These are phyloP conservation scores for Chaetomium cochliodes DNA, from an alignment of 495 filamentous ascomycete species.

Conservation along the genomic window DNA sequence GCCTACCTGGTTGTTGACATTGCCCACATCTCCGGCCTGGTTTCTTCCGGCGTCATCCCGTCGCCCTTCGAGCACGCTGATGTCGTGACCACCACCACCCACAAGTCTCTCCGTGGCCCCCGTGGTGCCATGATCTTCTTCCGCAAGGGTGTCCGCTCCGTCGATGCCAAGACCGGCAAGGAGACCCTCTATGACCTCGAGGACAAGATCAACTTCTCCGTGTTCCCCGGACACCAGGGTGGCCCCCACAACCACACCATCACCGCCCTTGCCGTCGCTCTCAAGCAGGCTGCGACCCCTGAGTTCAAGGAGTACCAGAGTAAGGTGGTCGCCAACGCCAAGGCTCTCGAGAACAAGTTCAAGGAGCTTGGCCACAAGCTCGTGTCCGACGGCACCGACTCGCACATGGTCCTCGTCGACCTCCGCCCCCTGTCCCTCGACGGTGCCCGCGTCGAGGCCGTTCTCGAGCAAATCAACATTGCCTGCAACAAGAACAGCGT, in stretches of 20 bases:
- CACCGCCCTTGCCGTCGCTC: slow-evolving; percentile 92
- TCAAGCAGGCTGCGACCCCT: slow-evolving; percentile 88
- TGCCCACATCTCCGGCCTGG: slow-evolving; percentile 97
- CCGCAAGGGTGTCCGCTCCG: slow-evolving; percentile 88
- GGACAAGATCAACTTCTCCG: slow-evolving; percentile 95
- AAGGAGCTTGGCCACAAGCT: slow-evolving; percentile 85
- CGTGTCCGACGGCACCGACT: slow-evolving; percentile 94
- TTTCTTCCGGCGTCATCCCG: slow-evolving; percentile 90
- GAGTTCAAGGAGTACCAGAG: slow-evolving; percentile 97
- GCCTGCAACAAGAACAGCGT: slow-evolving; percentile 99
- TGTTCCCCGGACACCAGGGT: slow-evolving; percentile 99
- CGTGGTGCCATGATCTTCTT: slow-evolving; percentile 99
- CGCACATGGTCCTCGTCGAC: slow-evolving; percentile 96
- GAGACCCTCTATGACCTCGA: slow-evolving; percentile 91
- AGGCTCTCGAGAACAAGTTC: slow-evolving; percentile 78
- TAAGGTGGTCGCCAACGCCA: slow-evolving; percentile 89
- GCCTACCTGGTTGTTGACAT: slow-evolving; percentile 97
- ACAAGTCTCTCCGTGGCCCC: slow-evolving; percentile 98
- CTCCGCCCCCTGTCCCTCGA: slow-evolving; percentile 76
- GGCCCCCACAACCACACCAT: slow-evolving; percentile 99
- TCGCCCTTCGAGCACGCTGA: slow-evolving; percentile 93
- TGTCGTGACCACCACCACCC: slow-evolving; percentile 97
- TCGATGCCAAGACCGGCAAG: slow-evolving; percentile 86
- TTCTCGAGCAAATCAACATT: slow-evolving; percentile 97
- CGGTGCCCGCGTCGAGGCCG: slow-evolving; percentile 92